Base-by-base conservation (phyloP, 768 basidiomycete genomes). In the Russula compacta region DNA sequence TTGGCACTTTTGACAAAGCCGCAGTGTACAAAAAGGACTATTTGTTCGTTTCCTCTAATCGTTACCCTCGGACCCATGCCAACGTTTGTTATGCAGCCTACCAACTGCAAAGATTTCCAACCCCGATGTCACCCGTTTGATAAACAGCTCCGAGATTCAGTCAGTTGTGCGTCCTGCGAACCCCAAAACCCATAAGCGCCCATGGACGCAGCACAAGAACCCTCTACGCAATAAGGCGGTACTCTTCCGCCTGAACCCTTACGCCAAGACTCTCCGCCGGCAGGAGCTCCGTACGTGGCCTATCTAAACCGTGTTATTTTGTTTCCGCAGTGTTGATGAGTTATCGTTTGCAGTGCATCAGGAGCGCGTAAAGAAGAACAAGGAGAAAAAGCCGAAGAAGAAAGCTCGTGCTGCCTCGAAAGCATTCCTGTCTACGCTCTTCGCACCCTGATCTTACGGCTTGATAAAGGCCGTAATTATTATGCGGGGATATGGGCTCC, bases 181-280 rank as follows among this genome's bases (percentile, higher is more conserved):
- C 68, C 78, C 84, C 65, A 89, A 91, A 76, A 72, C 77, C 64
- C 86, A 88, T 77, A 97, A 95, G 78, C 87, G 95, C 71, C 93
- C 94, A 63, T 94, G 90, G 91, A 91, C 93, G 65, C 95, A 98
- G 80, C 94, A 94, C 89, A 98, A 98, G 88, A 98, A 97, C 81
- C 93, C 95, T 56, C 83, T 97, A 70, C 75, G 83, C 77, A 97
- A 97, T 86, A 94, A 89, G 81, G 88, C 83, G 53, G 78, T 95
- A 69, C 85, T 95, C 73, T 95, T 94, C 92, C 88, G 94, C 70
- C 83, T 98, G 77, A 98, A 98, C 82, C 95, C 95, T 56, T 98
- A 98, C 77, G 95, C 95, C 70, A 95, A 95, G 84, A 88, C 89
- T 48, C 75, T 94, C 70, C 89, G 92, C 74, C 80, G 88, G 68